These are phyloP conservation scores for Claviceps cyperi DNA, from an alignment of 2,329 filamentous ascomycete genomes.

Conservation along the genomic window DNA sequence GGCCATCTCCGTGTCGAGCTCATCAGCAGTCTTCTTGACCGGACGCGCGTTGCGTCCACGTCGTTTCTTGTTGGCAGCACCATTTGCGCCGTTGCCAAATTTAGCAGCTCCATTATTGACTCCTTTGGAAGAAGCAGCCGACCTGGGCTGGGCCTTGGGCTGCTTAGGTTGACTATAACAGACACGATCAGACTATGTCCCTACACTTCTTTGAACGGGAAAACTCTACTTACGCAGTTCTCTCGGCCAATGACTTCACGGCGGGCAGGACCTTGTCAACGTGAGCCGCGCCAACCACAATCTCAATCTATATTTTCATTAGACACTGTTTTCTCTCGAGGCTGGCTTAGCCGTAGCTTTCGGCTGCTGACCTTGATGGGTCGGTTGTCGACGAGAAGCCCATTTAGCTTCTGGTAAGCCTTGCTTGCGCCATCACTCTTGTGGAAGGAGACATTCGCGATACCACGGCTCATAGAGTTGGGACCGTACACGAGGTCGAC, in stretches of 20 bases:
- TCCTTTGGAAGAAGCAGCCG: conserved; percentile 58
- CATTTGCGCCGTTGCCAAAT: conserved; percentile 25
- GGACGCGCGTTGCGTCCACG: conserved; percentile 47
- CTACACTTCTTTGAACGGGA: neutral
- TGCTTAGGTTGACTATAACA: conserved; percentile 13
- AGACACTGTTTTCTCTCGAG: neutral
- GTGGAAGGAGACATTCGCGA: conserved; percentile 77
- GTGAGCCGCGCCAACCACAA: conserved; percentile 67
- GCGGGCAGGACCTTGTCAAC: conserved; percentile 52
- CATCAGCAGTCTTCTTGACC: conserved; percentile 79
- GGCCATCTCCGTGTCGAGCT: conserved; percentile 93
- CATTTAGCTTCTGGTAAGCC: conserved; percentile 73
- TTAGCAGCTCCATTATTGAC: conserved; percentile 18
- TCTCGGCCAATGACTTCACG: conserved; percentile 63
- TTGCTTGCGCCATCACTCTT: conserved; percentile 70
- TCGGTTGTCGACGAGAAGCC: conserved; percentile 74
- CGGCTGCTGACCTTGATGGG: conserved; percentile 63
- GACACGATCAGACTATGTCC: neutral
- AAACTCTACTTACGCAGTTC: conserved; percentile 46
- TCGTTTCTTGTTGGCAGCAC: conserved; percentile 37
- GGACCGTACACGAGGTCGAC: conserved; percentile 88
- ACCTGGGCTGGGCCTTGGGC: conserved; percentile 51
- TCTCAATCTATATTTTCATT: conserved; percentile 55
- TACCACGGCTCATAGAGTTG: conserved; percentile 79
- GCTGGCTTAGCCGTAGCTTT: neutral